These are phyloP conservation scores for Trichoderma orchidacearum DNA, from an alignment of 495 filamentous ascomycete species.

Conservation along the genomic window DNA sequence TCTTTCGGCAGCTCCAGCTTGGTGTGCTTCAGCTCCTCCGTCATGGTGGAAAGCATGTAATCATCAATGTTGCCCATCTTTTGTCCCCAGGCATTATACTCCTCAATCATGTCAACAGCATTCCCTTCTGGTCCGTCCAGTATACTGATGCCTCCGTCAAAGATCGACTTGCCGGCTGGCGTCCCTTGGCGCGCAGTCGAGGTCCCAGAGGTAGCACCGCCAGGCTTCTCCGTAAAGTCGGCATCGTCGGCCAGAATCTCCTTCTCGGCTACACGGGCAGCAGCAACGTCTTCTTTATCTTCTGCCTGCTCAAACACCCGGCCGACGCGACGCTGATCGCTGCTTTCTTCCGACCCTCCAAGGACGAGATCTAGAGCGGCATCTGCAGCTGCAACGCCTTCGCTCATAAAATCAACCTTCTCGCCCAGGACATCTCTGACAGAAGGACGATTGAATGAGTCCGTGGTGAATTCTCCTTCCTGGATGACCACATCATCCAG, in stretches of 20 bases:
- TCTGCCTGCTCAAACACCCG: constrained; percentile 77
- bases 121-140: constrained; percentile 18
- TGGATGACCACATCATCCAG: constrained; percentile 97
- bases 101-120: constrained; percentile 20
- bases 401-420: constrained; percentile 37
- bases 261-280: constrained; percentile 76
- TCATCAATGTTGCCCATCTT: constrained; percentile 58
- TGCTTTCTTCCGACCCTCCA: constrained; percentile 38
- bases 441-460: constrained; percentile 79
- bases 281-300: constrained; percentile 80
- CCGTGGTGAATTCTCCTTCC: constrained; percentile 95
- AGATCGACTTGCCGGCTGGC: constrained; percentile 23
- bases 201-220: constrained; percentile 28
- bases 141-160: constrained; percentile 25
- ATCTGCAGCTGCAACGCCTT: constrained; percentile 51
- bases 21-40: constrained; percentile 63
- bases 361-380: constrained; percentile 82
- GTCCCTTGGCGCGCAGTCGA: constrained; percentile 30
- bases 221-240: constrained; percentile 72
- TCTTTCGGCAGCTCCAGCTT: constrained; percentile 67
- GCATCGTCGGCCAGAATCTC: constrained; percentile 81
- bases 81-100: constrained; percentile 41
- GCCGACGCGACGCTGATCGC: constrained; percentile 26
- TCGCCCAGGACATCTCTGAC: constrained; percentile 56
- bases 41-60: constrained; percentile 70